A percentile compares a stretch with the other conserved stretches of the same genome.
Evolutionary conservation across 2,329 filamentous ascomycete genomes (phyloP).

Genomic region (Xylariaceae sp.): DNA sequence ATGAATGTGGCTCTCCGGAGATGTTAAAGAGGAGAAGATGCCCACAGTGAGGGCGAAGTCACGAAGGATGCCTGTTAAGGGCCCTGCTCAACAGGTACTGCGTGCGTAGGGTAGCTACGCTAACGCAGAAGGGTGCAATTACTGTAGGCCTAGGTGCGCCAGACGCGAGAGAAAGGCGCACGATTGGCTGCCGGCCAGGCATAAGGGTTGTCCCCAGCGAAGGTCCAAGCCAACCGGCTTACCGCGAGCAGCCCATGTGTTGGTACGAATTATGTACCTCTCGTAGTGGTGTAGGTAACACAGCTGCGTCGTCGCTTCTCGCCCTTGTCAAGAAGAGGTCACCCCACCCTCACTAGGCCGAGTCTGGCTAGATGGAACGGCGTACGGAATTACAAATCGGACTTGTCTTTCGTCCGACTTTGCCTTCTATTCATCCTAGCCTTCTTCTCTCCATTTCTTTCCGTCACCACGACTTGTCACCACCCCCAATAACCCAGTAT

Average conservation of each 20-base stretch:
- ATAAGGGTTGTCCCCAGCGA: neutral
- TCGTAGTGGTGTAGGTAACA: neutral
- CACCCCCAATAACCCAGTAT: neutral
- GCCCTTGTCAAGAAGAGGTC: neutral
- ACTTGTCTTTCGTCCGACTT: conserved; percentile 25
- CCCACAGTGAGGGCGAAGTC: too few relatives aligned
- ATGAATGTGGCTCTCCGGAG: too few relatives aligned
- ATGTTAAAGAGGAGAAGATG: too few relatives aligned
- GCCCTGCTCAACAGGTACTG: too few relatives aligned
- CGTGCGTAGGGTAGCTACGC: too few relatives aligned
- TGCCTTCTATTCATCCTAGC: conserved; percentile 9
- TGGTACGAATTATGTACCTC: neutral
- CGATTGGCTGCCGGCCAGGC: neutral
- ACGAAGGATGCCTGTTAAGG: too few relatives aligned
- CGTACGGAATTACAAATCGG: conserved; percentile 30
- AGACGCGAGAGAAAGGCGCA: neutral
- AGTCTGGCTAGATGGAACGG: conserved; percentile 14
- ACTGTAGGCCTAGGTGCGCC: too few relatives aligned
- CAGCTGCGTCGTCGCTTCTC: neutral
- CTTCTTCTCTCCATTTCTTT: conserved; percentile 30
- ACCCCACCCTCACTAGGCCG: neutral
- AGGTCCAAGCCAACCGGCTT: neutral
- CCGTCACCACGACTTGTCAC: conserved; percentile 15
- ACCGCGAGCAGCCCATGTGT: neutral
- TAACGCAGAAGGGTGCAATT: too few relatives aligned